Conservation (phyloP, 768 basidiomycete genomes). For the Boletus pseudo-olivaceus region DNA sequence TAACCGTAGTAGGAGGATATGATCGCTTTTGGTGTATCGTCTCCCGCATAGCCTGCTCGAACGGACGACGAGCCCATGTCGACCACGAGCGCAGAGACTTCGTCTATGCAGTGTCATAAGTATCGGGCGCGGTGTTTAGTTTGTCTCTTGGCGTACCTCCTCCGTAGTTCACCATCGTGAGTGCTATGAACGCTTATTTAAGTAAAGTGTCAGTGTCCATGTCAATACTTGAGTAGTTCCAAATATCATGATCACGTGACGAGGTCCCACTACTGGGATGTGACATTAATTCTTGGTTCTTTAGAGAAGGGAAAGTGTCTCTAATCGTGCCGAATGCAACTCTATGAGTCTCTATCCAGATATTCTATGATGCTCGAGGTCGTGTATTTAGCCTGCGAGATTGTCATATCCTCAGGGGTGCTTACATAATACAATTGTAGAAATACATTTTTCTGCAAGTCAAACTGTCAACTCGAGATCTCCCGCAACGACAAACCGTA, state of each 20-base stretch:
- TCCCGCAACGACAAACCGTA: background rate
- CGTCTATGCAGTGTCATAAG: conserved; percentile 52
- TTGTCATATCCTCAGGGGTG: conserved; percentile 3
- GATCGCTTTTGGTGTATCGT: conserved; percentile 91
- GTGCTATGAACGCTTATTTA: background rate
- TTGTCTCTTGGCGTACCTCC: conserved; percentile 54
- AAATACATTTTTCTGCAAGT: conserved; percentile 11
- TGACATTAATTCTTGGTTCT: background rate
- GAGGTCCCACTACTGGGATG: no score
- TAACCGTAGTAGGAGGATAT: conserved; percentile 89
- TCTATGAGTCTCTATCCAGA: background rate
- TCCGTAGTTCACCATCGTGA: conserved; percentile 76
- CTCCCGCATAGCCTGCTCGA: conserved; percentile 95
- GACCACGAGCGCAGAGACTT: conserved; percentile 94
- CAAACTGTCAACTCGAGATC: background rate
- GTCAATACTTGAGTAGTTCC: background rate
- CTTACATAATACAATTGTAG: conserved; percentile 15
- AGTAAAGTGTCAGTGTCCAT: background rate
- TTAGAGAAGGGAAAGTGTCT: no score
- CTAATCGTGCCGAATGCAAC: background rate
- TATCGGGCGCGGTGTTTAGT: background rate
- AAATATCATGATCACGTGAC: conserved; percentile 8
- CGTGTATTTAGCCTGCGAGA: background rate
- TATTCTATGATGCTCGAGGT: background rate
- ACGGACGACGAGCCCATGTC: conserved; percentile 90